Evolutionary conservation across 179 eudicot genomes (phyloP).

Genomic region (Beta macrorhiza): DNA sequence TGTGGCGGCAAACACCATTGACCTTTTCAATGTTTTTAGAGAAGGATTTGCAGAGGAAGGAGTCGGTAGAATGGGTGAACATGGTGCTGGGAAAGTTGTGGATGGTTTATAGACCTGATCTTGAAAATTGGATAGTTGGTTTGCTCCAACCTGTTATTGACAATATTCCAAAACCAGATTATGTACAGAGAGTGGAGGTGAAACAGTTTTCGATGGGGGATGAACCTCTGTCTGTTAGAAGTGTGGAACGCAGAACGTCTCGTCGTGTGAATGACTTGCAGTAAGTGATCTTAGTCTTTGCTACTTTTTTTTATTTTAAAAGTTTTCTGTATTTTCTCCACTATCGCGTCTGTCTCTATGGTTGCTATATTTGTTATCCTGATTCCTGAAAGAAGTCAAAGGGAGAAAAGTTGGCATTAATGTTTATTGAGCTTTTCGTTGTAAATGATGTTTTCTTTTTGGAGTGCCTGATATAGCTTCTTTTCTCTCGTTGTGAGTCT

Average conservation of each 20-base stretch:
- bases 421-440: neutral
- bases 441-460: neutral
- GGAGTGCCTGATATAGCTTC: neutral
- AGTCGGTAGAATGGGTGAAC: constrained; percentile 97
- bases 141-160: constrained; percentile 93
- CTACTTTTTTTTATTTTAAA: neutral
- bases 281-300: constrained; percentile 45
- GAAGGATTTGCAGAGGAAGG: constrained; percentile 96
- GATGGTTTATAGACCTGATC: constrained; percentile 80
- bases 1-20: constrained; percentile 67
- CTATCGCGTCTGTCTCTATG: neutral
- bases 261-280: constrained; percentile 89
- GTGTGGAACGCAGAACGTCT: constrained; percentile 91
- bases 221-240: constrained; percentile 90
- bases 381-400: neutral
- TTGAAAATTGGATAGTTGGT: constrained; percentile 92
- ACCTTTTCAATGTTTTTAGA: constrained; percentile 69
- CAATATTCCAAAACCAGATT: constrained; percentile 79
- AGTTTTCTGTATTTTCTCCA: neutral
- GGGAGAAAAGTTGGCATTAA: neutral
- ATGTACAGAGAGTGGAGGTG: constrained; percentile 88
- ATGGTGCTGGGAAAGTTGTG: constrained; percentile 97
- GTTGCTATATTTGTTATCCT: neutral
- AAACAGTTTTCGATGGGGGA: constrained; percentile 94
- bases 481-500: neutral